Conservation (phyloP, 192 early-diverging fungal genomes). For the Umbelopsis sp. region DNA sequence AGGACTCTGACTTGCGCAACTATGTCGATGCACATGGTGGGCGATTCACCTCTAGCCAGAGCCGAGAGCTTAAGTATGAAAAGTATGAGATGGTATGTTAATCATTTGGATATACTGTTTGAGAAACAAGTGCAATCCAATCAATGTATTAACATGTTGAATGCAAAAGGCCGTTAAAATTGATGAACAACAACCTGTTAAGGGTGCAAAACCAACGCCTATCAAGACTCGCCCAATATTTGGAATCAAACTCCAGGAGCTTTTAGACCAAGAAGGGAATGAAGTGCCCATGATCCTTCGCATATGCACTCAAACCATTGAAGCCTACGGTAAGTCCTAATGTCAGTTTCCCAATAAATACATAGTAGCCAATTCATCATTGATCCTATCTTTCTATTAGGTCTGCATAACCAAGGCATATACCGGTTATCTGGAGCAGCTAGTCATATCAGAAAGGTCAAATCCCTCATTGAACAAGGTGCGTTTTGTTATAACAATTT, state of each 20-base stretch:
- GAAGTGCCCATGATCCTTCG: conserved; percentile 76
- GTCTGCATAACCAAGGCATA: conserved; percentile 72
- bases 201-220: neutral
- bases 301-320: conserved; percentile 78
- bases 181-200: neutral
- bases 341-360: neutral
- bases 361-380: neutral
- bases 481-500: neutral
- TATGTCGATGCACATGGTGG: conserved; percentile 40
- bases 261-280: conserved; percentile 66
- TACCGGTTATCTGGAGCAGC: conserved; percentile 84
- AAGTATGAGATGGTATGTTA: conserved; percentile 36
- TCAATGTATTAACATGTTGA: neutral
- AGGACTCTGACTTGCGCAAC: conserved; percentile 52
- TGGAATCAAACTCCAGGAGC: conserved; percentile 70
- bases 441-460: conserved; percentile 66
- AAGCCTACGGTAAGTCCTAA: conserved; percentile 48
- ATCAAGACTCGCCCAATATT: conserved; percentile 55
- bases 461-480: conserved; percentile 70
- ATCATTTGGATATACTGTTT: conserved; percentile 31
- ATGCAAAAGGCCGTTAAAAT: neutral
- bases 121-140: too few relatives aligned
- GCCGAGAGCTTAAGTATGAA: conserved; percentile 28
- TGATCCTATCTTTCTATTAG: conserved; percentile 29
- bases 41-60: conserved; percentile 8